Evolutionary conservation across 2,329 filamentous ascomycete genomes (phyloP).

Genomic region (Trichoderma endophyticum): DNA sequence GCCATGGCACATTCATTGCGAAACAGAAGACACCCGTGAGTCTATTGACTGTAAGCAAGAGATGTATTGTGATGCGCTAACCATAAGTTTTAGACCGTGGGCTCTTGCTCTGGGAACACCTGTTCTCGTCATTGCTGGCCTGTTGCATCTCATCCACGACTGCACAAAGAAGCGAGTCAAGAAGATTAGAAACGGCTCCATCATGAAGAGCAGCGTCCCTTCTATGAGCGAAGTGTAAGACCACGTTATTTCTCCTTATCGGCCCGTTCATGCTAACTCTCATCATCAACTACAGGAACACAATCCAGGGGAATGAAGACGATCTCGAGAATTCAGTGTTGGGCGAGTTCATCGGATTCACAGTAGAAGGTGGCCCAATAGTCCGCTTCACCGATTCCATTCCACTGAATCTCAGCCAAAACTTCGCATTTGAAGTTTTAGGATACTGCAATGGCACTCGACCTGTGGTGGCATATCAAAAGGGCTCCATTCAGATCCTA

Average conservation of each 20-base stretch:
- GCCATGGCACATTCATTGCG: slow-evolving; percentile 49
- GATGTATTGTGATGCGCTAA: not conserved
- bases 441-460: slow-evolving; percentile 35
- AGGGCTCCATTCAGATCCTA: slow-evolving; percentile 30
- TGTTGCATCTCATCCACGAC: slow-evolving; percentile 48
- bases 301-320: slow-evolving; percentile 29
- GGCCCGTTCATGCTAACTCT: not conserved
- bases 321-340: slow-evolving; percentile 35
- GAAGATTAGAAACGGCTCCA: slow-evolving; percentile 28
- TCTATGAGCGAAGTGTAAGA: slow-evolving; percentile 46
- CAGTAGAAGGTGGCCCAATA: slow-evolving; percentile 45
- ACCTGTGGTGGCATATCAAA: slow-evolving; percentile 40
- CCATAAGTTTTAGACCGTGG: slow-evolving; percentile 44
- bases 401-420: slow-evolving; percentile 30
- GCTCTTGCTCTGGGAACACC: slow-evolving; percentile 58
- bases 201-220: slow-evolving; percentile 28
- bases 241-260: slow-evolving; percentile 17
- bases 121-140: slow-evolving; percentile 55
- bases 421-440: slow-evolving; percentile 37
- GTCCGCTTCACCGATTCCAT: slow-evolving; percentile 41
- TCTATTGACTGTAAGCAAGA: slow-evolving; percentile 6
- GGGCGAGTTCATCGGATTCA: slow-evolving; percentile 43
- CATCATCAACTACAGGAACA: slow-evolving; percentile 29
- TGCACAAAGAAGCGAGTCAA: slow-evolving; percentile 37
- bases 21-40: slow-evolving; percentile 51